A percentile compares a stretch with the other conserved stretches of the same genome.
Evolutionary conservation across 179 eudicot species (phyloP).

Genomic region (Sideroxylon spinosum): DNA sequence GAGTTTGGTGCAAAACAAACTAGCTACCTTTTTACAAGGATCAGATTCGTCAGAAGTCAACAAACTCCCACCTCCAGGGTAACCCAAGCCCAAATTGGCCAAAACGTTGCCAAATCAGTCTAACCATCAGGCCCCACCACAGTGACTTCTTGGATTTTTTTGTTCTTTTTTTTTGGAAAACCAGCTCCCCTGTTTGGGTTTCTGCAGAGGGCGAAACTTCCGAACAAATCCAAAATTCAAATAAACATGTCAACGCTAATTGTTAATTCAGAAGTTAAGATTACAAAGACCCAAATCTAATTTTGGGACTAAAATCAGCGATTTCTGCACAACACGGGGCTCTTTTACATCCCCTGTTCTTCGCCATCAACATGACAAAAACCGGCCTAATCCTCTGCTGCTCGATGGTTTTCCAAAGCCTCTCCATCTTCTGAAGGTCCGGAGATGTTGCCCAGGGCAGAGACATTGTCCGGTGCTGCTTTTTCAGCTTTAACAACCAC

Average conservation of each 20-base stretch:
- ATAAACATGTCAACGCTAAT: background rate
- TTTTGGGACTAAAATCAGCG: background rate
- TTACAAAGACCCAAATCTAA: background rate
- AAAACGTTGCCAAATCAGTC: too few species aligned
- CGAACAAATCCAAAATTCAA: background rate
- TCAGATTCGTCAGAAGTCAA: too few species aligned
- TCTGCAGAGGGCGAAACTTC: background rate
- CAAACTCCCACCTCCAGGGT: too few species aligned
- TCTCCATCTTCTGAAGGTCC: background rate
- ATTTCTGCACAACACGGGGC: background rate
- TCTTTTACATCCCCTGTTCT: background rate
- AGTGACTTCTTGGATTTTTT: too few species aligned
- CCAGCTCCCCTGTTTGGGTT: background rate
- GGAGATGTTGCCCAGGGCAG: background rate
- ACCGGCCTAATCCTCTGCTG: background rate
- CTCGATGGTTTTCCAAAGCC: background rate
- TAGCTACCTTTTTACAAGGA: too few species aligned
- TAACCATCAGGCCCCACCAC: too few species aligned
- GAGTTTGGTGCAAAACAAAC: too few species aligned
- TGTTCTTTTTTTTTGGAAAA: too few species aligned
- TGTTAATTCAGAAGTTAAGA: background rate
- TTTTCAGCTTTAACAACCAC: background rate
- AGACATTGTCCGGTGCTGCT: background rate
- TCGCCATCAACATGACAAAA: background rate
- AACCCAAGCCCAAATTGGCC: too few species aligned